phyloP scores from a whole-genome alignment of 2,329 filamentous ascomycete genomes.

The Colletotrichum sublineola region DNA sequence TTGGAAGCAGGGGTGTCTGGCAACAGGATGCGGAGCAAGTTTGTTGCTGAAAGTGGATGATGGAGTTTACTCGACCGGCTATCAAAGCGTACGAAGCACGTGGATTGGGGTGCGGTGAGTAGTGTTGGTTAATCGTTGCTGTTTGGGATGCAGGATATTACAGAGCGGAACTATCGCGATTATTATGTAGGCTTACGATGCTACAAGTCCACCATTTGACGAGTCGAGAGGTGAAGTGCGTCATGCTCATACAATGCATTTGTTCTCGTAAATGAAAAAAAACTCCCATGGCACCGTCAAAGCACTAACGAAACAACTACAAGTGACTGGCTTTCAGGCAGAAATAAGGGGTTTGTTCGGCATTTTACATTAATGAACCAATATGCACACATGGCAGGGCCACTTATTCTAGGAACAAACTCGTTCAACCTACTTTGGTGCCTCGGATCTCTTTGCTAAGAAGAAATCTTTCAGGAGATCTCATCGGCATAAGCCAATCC shows the following conservation, averaged over 20 bases:
- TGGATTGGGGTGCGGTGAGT: neutral
- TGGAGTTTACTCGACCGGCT: neutral
- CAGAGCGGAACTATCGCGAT: neutral
- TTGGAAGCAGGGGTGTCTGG: accelerated
- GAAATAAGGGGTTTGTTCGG: neutral
- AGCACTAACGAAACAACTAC: neutral
- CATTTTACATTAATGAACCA: neutral
- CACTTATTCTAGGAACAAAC: neutral
- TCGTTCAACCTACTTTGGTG: neutral
- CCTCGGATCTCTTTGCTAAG: neutral
- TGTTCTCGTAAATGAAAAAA: neutral
- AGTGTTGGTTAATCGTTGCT: neutral
- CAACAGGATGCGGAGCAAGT: accelerated
- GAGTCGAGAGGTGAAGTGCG: too few relatives aligned
- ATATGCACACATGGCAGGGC: too few relatives aligned
- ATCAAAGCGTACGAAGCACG: neutral
- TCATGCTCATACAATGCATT: neutral
- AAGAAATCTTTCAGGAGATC: neutral
- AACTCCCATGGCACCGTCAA: neutral
- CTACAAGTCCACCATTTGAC: neutral
- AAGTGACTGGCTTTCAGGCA: neutral
- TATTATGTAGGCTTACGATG: neutral
- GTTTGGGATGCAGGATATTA: neutral
- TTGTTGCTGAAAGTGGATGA: neutral
- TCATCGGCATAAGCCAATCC: accelerated